Evolutionary conservation across 495 filamentous ascomycete genomes (phyloP), one percentile per base, ranked within the genome.

Genomic region (Daldinia childiae): DNA sequence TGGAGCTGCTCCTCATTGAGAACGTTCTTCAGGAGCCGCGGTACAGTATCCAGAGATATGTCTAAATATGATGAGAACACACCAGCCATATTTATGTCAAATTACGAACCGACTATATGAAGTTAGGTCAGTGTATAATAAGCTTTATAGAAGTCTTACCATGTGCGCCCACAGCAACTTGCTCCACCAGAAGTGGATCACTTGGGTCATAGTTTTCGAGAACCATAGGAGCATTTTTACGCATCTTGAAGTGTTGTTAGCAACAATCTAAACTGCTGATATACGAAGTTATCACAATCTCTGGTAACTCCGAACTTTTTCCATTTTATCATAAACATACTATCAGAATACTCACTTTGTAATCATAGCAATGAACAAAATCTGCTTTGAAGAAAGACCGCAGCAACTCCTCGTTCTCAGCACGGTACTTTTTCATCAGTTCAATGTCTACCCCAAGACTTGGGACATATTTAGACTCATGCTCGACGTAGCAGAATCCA

Each of bases 1-100:
- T 39, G 6, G 29, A 66, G 12, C 21, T 66, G 63, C 54, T 66
- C 63, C 39, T 66, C 63, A 27, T 39, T 66, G 19, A 66, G 41
- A 17, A 66, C 30, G 7, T 32, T 51, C 21, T 66, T 66, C 11
- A 66, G 11, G 15, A 66, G 54, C 1, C 63, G 63, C 19, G 63
- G 63, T 39, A 66, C 41, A 19, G 63, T 66, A 41, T 66, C 63
- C 2, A 66, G 55, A 58, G 63, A 66, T 6, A 66, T 66, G 8
- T 66, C 63, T 66, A 30, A 7, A 4, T 2, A 17, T 5, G 3
- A 30, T 66, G 11, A 66, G 63, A 58, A 59, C 0, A 21, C 4
- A 8, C 14, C 15, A 39, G n/a, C 5, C 17, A 15, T 6, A 0
- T 30, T 15, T 48, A 7, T 6, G 11, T 29, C 48, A 21, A 27